Conservation (phyloP, 805 yeast genomes). For the Lachancea thermotolerans region DNA sequence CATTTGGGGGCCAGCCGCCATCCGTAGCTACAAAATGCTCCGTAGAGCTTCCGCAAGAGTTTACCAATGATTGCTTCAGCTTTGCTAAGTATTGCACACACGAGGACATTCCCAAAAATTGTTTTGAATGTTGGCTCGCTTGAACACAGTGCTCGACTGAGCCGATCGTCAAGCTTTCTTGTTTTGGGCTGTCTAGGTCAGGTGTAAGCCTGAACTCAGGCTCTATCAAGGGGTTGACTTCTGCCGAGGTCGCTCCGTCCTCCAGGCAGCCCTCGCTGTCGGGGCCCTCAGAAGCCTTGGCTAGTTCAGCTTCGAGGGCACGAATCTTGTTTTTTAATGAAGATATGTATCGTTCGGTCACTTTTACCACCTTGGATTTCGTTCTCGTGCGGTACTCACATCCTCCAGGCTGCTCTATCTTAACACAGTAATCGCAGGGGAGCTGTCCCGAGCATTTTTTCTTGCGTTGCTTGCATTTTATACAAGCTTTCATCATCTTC, state of each 20-base stretch:
- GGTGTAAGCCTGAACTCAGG: conserved; percentile 2
- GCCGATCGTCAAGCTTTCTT: too few relatives aligned
- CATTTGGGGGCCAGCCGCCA: not conserved
- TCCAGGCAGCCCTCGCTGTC: not conserved
- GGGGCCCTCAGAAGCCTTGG: not conserved
- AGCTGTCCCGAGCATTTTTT: conserved; percentile 15
- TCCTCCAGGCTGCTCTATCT: conserved; percentile 11
- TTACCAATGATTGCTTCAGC: conserved; percentile 11
- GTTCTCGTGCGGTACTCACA: conserved; percentile 12
- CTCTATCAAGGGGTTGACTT: conserved; percentile 11
- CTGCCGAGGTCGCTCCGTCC: not conserved
- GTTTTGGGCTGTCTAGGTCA: too few relatives aligned
- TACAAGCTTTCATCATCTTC: conserved; percentile 15
- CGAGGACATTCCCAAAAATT: conserved; percentile 13
- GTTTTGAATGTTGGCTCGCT: not conserved
- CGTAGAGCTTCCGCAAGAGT: conserved; percentile 4
- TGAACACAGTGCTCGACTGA: too few relatives aligned
- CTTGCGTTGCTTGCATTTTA: conserved; percentile 15
- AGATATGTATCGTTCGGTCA: conserved; percentile 13
- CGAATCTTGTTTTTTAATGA: conserved; percentile 13
- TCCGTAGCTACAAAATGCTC: not conserved
- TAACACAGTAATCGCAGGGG: conserved; percentile 17
- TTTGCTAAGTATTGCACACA: conserved; percentile 13
- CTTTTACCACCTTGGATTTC: conserved; percentile 12
- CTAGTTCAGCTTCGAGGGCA: conserved; percentile 10